Evolutionary conservation across 495 filamentous ascomycete genomes (phyloP), one percentile per base, ranked within the genome.

Genomic region (Penicillium goetzii): DNA sequence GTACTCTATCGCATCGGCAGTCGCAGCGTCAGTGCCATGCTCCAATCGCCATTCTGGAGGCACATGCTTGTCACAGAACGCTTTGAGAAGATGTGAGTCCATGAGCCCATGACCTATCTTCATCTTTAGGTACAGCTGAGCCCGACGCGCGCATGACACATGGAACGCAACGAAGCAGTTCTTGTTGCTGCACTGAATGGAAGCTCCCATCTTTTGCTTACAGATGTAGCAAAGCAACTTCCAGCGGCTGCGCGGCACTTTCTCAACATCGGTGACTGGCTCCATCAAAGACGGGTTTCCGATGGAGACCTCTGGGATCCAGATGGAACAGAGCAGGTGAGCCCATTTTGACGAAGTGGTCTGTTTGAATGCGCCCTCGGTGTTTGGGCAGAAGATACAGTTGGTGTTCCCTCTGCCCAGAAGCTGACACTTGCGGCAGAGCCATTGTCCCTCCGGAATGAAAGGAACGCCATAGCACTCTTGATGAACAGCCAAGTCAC

Each of bases 401-500:
- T 93, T 95, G 79, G 92, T 90, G 62, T 92, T 90, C 34, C 92
- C 93, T 69, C 93, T 86, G 51, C 96, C 96, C 72, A 97, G 92
- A 63, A 97, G 81, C 77, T 97, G 92, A 76, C 95, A 99, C 76
- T 97, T 97, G 43, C 95, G 88, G 78, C 95, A 99, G 40, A 97
- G 80, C 96, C 96, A 99, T 74, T 99, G 96, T 7, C 95, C 95
- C 77, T 98, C 95, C 1, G 95, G 95, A 69, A 99, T 98, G 78
- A 96, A 97, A 32, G 96, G 95, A 53, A 99, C 95, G 64, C 95
- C 95, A 78, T 99, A 99, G 77, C 96, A 99, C 75, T 99, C 95
- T 72, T 99, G 95, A 74, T 99, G 95, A 41, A 99, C 95, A 6
- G 95, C 95, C 25, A 98, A 81, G 78, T 99, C 95, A 76, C 95